Conservation (phyloP, 768 basidiomycete genomes). For the Clitopilus hobsonii region DNA sequence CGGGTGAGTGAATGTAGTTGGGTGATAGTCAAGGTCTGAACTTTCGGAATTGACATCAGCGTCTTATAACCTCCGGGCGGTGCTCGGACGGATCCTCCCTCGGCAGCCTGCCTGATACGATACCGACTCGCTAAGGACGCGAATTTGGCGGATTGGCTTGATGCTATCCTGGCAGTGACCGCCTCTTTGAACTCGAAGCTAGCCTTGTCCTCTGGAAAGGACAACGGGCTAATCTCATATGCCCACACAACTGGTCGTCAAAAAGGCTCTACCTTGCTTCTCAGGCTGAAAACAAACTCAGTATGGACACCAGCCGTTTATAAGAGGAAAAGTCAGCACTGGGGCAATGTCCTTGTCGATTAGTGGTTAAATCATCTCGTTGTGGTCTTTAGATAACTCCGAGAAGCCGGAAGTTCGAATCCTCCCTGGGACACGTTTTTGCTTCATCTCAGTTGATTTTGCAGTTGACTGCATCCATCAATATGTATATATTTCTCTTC, state of each 20-base stretch:
- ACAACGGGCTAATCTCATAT: no score
- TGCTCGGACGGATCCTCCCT: conserved; percentile 12
- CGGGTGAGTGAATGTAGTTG: not conserved
- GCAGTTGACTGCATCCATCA: no score
- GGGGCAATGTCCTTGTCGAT: conserved; percentile 14
- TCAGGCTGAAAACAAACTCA: no score
- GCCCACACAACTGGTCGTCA: no score
- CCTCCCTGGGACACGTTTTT: conserved; percentile 16
- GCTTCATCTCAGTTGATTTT: no score
- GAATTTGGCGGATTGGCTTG: not conserved
- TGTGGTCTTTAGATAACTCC: conserved; percentile 14
- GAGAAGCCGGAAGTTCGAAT: conserved; percentile 22
- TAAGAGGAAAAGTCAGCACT: no score
- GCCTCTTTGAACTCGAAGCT: no score
- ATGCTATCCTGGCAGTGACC: not conserved
- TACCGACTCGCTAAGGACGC: not conserved
- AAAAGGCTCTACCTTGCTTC: no score
- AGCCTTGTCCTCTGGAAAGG: no score
- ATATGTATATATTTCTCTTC: no score
- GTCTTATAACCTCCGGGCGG: conserved; percentile 9
- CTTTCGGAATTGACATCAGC: conserved; percentile 6
- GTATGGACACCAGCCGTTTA: no score
- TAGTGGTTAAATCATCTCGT: conserved; percentile 21
- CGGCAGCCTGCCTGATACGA: not conserved
- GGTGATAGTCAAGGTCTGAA: conserved; percentile 3